Evolutionary conservation across 495 filamentous ascomycete species (phyloP), one percentile per base, ranked within the genome.

Genomic region (Xylaria telfairii): DNA sequence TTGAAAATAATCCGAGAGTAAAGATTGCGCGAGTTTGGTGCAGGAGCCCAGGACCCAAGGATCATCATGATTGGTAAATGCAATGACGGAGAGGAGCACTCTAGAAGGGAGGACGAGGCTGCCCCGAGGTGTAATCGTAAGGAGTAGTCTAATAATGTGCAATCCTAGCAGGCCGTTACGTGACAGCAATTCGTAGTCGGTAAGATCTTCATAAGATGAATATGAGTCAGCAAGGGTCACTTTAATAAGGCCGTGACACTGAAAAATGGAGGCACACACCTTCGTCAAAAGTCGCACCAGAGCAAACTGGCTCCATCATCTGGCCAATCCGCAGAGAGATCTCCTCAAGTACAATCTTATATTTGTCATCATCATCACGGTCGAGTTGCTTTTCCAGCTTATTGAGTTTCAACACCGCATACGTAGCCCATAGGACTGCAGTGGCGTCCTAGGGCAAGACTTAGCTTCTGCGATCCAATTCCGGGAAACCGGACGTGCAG

Each of bases 31-130:
- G 7, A 92, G 69, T 1, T 73, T 47, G 17, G 76, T 76, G 0
- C 87, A 82, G 3, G 73, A 71, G n/a, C 71, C 41, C 2, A 82
- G 85, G 37, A 83, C 83, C 90, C 90, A 92, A 34, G 84, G 82
- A 74, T 91, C 85, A 28, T 74, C 24, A 28, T 73, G 2, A 47
- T 86, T 83, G 4, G 85, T 84, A 77, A 86, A 91, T 46, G 81
- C 79, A 17, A 81, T 65, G 24, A 86, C 39, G 21, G 77, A 77
- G 64, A 81, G 61, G 0, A 84, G 75, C 39, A 46, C 68, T 32
- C 13, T 71, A 66, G 19, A 63, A 47, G 17, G 67, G 57, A 80
- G 72, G 13, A 68, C 67, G 13, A 79, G 63, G 34, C 56, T 64
- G 2, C 28, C 47, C 4, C 10, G 17, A 0, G 61, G 47, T 5